Base-by-base conservation (phyloP, 768 basidiomycete species). In the Coprinopsis cinerea region DNA sequence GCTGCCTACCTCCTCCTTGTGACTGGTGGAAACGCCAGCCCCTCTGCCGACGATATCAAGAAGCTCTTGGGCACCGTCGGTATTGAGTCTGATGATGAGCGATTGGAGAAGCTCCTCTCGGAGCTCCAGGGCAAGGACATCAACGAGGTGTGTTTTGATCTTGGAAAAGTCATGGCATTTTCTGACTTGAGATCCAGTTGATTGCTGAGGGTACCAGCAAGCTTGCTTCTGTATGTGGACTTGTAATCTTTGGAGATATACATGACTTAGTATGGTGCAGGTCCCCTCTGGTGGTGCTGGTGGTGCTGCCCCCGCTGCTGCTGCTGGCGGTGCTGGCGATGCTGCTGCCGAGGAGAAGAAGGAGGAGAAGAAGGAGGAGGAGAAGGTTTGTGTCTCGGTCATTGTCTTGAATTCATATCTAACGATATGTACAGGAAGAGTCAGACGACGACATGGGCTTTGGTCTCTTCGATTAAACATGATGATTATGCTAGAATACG, bases 401-500 rank as follows among this genome's bases (percentile, higher is more conserved):
- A 27, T 51, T 40, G 24, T n/a, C 26, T 9, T 7, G 13, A 27
- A 40, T 42, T 11, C 26, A 40, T 22, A 5, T 37, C 48, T 28
- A 43, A 39, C 11, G 20, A 6, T 45, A 17, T 43, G 30, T 54
- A 48, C 65, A 92, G 86, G 88, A 91, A 73, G 91, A 94, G 67
- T 91, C 88, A 48, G 92, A 95, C 78, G 94, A 96, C 61, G 94
- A 96, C 74, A 96, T 96, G 92, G 92, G 93, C 77, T 97, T 97
- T 72, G 93, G 93, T 75, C 81, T 96, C 56, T 96, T 96, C 78
- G 93, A 96, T 77, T 96, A 84, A 77, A 55, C 44, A 30, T 55
- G 36, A 34, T n/a, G n/a, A n/a, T 26, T 44, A 24, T 49, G 36
- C 48, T 40, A 22, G 48, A 20, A 28, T 18, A 22, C 47, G 50